phyloP scores from a whole-genome alignment of 768 basidiomycete genomes.

The Chlorophyllum brunneum region DNA sequence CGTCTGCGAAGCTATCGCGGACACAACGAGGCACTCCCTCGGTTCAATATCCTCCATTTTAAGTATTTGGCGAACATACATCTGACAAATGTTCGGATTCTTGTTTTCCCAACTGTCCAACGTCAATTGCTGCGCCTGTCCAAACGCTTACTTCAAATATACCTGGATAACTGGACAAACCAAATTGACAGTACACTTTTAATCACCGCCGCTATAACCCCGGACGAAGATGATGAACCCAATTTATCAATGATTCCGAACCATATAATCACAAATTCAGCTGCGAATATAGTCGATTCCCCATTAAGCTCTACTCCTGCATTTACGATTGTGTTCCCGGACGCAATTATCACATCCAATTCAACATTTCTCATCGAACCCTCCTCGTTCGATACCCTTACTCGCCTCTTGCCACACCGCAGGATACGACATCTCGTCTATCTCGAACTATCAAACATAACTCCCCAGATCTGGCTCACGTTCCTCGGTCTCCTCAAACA shows the following conservation, averaged over 20 bases:
- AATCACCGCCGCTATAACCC: not conserved
- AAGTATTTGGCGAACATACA: not conserved
- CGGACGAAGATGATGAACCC: not conserved
- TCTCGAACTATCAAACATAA: not conserved
- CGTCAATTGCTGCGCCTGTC: not conserved
- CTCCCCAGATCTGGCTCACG: not conserved
- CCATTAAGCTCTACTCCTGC: not conserved
- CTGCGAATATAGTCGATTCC: not conserved
- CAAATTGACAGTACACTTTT: not conserved
- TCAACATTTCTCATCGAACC: not conserved
- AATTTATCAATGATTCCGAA: not conserved
- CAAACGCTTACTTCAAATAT: not conserved
- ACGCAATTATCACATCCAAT: not conserved
- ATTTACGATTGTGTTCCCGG: not conserved
- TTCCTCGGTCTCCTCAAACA: not conserved
- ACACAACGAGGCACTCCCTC: not conserved
- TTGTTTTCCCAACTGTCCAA: not conserved
- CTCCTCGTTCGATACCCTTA: not conserved
- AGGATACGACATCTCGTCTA: not conserved
- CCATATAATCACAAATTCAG: slow-evolving; percentile 1
- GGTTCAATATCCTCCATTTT: not conserved
- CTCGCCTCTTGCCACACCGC: not conserved
- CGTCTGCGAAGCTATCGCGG: not conserved
- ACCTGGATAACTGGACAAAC: slow-evolving; percentile 1
- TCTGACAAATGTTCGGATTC: not conserved